A percentile compares a stretch with the other conserved stretches of the same genome.
phyloP scores from a whole-genome alignment of 1,139 yeast genomes.

The Kodamaea plutei region DNA sequence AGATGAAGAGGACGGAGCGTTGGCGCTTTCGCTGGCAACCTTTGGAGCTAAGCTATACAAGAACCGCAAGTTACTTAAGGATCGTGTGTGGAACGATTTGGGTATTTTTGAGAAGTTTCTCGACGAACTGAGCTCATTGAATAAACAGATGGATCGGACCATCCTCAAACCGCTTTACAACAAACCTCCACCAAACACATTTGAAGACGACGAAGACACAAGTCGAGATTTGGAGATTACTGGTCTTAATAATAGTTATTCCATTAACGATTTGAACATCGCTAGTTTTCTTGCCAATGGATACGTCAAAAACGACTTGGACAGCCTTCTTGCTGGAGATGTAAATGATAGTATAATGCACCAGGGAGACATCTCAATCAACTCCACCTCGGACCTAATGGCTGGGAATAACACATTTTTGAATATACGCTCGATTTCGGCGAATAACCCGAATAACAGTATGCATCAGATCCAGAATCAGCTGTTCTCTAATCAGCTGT shows the following conservation, averaged over 20 bases:
- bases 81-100: slow-evolving; percentile 36
- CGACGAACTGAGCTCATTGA: slow-evolving; percentile 16
- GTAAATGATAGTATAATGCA: slow-evolving; percentile 30
- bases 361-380: slow-evolving; percentile 29
- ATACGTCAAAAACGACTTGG: slow-evolving; percentile 16
- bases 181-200: slow-evolving; percentile 10
- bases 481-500: slow-evolving; percentile 9
- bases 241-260: too few relatives aligned
- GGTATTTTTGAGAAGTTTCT: slow-evolving; percentile 30
- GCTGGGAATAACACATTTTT: slow-evolving; percentile 29
- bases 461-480: slow-evolving; percentile 10
- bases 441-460: slow-evolving; percentile 4
- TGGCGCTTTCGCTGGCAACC: slow-evolving; percentile 34
- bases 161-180: slow-evolving; percentile 28
- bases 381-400: slow-evolving; percentile 27
- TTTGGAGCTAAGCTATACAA: slow-evolving; percentile 39
- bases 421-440: slow-evolving; percentile 19
- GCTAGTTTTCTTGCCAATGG: slow-evolving; percentile 40
- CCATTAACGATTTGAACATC: slow-evolving; percentile 14
- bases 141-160: slow-evolving; percentile 27
- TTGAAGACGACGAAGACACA: slow-evolving; percentile 10
- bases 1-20: slow-evolving; percentile 41
- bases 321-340: slow-evolving; percentile 15
- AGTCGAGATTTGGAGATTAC: slow-evolving; percentile 1
- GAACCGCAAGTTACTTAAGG: slow-evolving; percentile 28